phyloP scores from a whole-genome alignment of 805 yeast genomes.

The Saccharomycopsis oosterbeekiorum region DNA sequence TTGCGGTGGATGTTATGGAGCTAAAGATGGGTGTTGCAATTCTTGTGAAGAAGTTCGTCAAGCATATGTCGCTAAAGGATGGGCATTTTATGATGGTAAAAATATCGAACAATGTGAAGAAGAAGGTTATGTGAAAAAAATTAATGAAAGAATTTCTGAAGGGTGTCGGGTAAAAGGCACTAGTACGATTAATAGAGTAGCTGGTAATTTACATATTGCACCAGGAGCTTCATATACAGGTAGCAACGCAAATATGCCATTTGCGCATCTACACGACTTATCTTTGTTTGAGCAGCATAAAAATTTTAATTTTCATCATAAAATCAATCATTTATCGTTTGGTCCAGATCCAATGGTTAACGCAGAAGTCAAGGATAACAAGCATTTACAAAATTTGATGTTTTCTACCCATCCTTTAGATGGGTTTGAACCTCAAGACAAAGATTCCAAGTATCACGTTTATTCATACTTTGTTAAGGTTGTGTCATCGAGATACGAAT shows the following conservation, averaged over 20 bases:
- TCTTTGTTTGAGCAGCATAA: slow-evolving; percentile 53
- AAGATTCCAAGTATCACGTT: slow-evolving; percentile 47
- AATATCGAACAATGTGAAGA: slow-evolving; percentile 83
- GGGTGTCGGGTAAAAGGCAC: slow-evolving; percentile 85
- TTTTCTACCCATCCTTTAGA: slow-evolving; percentile 62
- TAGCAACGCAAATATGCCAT: slow-evolving; percentile 28
- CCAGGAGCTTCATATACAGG: slow-evolving; percentile 74
- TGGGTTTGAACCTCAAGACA: slow-evolving; percentile 30
- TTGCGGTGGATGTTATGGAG: slow-evolving; percentile 92
- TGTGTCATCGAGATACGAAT: slow-evolving; percentile 81
- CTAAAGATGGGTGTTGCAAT: slow-evolving; percentile 67
- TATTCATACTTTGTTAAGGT: slow-evolving; percentile 79
- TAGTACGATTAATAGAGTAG: slow-evolving; percentile 71
- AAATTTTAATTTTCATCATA: slow-evolving; percentile 67
- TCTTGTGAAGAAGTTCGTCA: slow-evolving; percentile 70
- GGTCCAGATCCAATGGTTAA: slow-evolving; percentile 45
- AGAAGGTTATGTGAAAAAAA: slow-evolving; percentile 68
- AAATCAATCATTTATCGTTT: slow-evolving; percentile 71
- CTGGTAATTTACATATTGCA: slow-evolving; percentile 90
- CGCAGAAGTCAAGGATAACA: slow-evolving; percentile 12
- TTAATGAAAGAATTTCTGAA: slow-evolving; percentile 54
- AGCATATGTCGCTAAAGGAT: slow-evolving; percentile 67
- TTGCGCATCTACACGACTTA: slow-evolving; percentile 68
- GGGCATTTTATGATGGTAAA: slow-evolving; percentile 89
- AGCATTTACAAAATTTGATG: slow-evolving; percentile 13